Conservation (phyloP, 768 basidiomycete genomes). For the Suillus alpinus region DNA sequence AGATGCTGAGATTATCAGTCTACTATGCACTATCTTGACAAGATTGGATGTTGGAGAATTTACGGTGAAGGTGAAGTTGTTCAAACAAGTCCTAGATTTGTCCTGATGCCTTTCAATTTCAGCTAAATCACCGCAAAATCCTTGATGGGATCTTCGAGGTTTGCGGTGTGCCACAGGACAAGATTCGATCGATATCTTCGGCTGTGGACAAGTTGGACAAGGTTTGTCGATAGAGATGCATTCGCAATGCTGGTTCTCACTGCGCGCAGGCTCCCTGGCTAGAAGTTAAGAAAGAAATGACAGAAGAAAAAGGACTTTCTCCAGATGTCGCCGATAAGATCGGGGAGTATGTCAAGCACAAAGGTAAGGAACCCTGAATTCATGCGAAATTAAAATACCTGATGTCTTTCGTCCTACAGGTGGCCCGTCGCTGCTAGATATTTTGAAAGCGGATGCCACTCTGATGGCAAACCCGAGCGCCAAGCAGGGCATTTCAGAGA, state of each 20-base stretch:
- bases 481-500: constrained; percentile 81
- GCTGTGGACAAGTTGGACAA: constrained; percentile 99
- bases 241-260: not conserved
- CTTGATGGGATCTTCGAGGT: constrained; percentile 96
- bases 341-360: constrained; percentile 94
- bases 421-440: constrained; percentile 71
- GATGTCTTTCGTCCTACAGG: constrained; percentile 41
- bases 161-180: constrained; percentile 89
- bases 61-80: constrained; percentile 74
- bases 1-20: constrained; percentile 85
- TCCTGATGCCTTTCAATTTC: constrained; percentile 6
- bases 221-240: constrained; percentile 37
- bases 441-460: constrained; percentile 57
- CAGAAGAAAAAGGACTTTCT: constrained; percentile 88
- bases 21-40: constrained; percentile 78
- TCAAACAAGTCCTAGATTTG: not conserved
- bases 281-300: constrained; percentile 96
- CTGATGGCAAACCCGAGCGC: constrained; percentile 73
- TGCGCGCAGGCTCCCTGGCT: constrained; percentile 70
- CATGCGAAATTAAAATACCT: not conserved
- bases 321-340: constrained; percentile 84
- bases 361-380: constrained; percentile 51
- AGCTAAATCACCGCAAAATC: constrained; percentile 96
- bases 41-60: constrained; percentile 91
- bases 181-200: constrained; percentile 88